Percentiles rank a stretch among this genome's conserved stretches.
phyloP scores from a whole-genome alignment of 306 rosid species.

The Lagenaria siceraria region DNA sequence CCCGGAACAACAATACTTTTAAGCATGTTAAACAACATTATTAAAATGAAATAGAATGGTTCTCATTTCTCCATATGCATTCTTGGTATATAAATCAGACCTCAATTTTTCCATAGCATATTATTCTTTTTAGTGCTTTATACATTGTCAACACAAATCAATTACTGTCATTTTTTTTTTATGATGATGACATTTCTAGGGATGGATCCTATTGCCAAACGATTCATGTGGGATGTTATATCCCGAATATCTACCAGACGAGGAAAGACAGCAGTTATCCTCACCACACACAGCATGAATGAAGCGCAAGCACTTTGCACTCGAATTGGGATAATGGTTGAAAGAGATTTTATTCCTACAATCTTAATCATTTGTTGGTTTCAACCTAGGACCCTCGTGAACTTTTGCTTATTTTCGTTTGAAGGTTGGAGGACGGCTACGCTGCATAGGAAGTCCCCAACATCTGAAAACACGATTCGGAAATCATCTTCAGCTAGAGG shows the following conservation, averaged over 20 bases:
- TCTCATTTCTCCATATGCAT: neutral
- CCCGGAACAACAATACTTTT: neutral
- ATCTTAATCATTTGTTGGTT: conserved; percentile 12
- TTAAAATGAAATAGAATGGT: neutral
- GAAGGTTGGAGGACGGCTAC: conserved; percentile 81
- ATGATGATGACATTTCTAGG: conserved; percentile 28
- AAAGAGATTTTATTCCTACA: conserved; percentile 6
- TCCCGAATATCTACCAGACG: conserved; percentile 79
- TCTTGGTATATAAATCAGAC: neutral
- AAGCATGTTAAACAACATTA: neutral
- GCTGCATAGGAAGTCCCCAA: conserved; percentile 93
- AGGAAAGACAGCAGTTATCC: conserved; percentile 93
- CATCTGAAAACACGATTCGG: conserved; percentile 88
- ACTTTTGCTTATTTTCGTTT: conserved; percentile 14
- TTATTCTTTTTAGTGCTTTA: neutral
- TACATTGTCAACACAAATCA: neutral
- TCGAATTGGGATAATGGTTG: conserved; percentile 90
- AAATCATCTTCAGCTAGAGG: conserved; percentile 92
- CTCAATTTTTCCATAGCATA: neutral
- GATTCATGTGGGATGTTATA: conserved; percentile 99
- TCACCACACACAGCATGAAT: conserved; percentile 93
- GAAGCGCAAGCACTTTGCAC: conserved; percentile 98
- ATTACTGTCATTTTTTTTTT: neutral
- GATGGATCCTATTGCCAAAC: conserved; percentile 95
- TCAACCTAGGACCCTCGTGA: conserved; percentile 1